A percentile compares a stretch with the other conserved stretches of the same genome.
Conservation (phyloP, 345 rosid genomes). For the Rhizophora apiculata region DNA sequence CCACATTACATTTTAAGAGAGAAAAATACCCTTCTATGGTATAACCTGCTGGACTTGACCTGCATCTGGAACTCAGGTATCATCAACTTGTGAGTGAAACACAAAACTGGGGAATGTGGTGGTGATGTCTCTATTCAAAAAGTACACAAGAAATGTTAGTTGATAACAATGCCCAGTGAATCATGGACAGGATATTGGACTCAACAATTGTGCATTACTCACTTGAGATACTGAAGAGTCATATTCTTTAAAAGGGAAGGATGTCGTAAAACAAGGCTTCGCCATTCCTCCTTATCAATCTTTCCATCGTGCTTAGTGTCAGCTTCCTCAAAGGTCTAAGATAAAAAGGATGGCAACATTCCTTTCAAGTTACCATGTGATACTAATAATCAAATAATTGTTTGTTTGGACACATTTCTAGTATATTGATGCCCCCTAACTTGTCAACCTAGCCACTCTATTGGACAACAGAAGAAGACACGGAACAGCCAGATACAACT, state of each 20-base stretch:
- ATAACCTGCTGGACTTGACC: too few species aligned
- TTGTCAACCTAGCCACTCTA: too few species aligned
- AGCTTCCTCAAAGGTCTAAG: conserved; percentile 97
- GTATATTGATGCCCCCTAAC: too few species aligned
- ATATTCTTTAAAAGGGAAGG: conserved; percentile 83
- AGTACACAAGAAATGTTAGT: background rate
- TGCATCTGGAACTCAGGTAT: conserved; percentile 9
- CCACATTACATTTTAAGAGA: too few species aligned
- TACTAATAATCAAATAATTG: too few species aligned
- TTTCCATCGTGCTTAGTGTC: conserved; percentile 96
- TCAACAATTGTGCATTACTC: background rate
- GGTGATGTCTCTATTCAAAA: conserved; percentile 22
- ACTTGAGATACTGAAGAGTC: conserved; percentile 26
- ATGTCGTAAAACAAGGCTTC: conserved; percentile 85
- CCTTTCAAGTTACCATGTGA: too few species aligned
- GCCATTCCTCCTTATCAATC: conserved; percentile 96
- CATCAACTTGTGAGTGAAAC: conserved; percentile 30
- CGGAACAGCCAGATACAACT: too few species aligned
- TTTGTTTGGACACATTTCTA: too few species aligned
- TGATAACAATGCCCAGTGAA: too few species aligned
- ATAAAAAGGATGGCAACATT: background rate
- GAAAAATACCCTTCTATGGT: too few species aligned
- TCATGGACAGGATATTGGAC: too few species aligned
- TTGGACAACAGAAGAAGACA: too few species aligned
- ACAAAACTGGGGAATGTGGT: conserved; percentile 31